Evolutionary conservation across 2,329 filamentous ascomycete genomes (phyloP), one percentile per base, ranked within the genome.

Genomic region (Colletotrichum sp.): DNA sequence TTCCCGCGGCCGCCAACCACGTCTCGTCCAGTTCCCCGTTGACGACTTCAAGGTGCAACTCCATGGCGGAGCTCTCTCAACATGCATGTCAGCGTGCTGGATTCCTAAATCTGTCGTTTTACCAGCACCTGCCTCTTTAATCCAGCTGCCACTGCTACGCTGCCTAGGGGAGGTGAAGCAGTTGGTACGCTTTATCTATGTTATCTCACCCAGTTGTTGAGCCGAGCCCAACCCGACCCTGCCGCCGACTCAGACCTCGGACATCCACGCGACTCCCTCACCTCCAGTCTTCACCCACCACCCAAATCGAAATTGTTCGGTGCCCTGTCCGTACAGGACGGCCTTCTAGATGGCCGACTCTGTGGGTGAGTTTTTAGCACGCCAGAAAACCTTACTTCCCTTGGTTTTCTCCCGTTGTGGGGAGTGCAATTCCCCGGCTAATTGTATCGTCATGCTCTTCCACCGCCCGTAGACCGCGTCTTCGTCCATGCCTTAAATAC

Each of bases 401-500:
- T 27, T 34, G 16, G 34, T 68, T 63, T 34, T 12, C 69, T 54
- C 68, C 68, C 76, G 69, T 76, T 75, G 76, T 82, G 64, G 81
- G 54, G 61, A 36, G 64, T 70, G 73, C 55, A 74, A 74, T 74
- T 68, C 64, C 58, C 70, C 65, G 69, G 70, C 72, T 74, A 74
- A 74, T 74, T 69, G 67, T 67, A 54, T 58, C 69, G 34, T 66
- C 55, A 67, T 67, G 65, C 72, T 72, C 63, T 72, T 74, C 55
- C 72, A 72, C 69, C 57, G 62, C 58, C 68, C 38, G 57, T 79
- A 98, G 97, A 99, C 87, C 94, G 97, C 85, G 97, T 99, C 82
- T 99, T 99, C 84, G 96, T 97, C 83, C 96, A 99, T 91, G 97
- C 97, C 77, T 93, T 99, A 84, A 98, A 98, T 86, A 98, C 97